Evolutionary conservation across 805 yeast species (phyloP).

Genomic region (Saturnispora besseyi): DNA sequence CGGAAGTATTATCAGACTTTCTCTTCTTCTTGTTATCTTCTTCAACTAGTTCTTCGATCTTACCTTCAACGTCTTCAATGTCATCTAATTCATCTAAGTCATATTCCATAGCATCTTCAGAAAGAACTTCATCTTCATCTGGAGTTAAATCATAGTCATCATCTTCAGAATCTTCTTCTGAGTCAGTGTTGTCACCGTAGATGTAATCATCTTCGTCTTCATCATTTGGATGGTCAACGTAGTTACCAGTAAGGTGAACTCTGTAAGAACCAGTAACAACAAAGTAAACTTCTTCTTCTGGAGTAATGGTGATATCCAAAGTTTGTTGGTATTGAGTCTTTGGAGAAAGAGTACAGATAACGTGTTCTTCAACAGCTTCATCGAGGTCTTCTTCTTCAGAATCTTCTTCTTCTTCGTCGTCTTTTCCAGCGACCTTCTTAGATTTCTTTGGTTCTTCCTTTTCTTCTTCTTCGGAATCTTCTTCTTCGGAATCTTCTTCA

Average conservation of each 20-base stretch:
- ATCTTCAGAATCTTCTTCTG: constrained; percentile 34
- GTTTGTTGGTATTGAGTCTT: constrained; percentile 79
- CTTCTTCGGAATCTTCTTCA: constrained; percentile 30
- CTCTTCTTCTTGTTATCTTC: constrained; percentile 38
- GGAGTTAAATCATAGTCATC: constrained; percentile 64
- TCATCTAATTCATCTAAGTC: constrained; percentile 59
- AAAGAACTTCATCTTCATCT: constrained; percentile 58
- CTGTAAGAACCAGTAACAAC: constrained; percentile 96
- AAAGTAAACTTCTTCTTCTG: constrained; percentile 90
- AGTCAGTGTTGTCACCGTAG: constrained; percentile 36
- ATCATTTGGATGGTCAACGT: constrained; percentile 91
- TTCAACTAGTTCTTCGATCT: constrained; percentile 66
- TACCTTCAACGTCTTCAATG: constrained; percentile 60
- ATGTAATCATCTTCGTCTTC: constrained; percentile 46
- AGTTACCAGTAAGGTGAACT: constrained; percentile 88
- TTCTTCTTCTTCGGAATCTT: constrained; percentile 31
- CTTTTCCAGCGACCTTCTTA: constrained; percentile 15
- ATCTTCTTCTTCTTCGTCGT: constrained; percentile 29
- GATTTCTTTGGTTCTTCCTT: constrained; percentile 27
- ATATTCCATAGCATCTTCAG: constrained; percentile 36
- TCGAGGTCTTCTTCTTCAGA: constrained; percentile 56
- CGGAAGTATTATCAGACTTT: constrained; percentile 21
- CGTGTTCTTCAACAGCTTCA: constrained; percentile 73
- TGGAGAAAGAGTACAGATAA: constrained; percentile 87
- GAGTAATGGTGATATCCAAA: constrained; percentile 78